Percentiles rank a stretch among this genome's conserved stretches.
Evolutionary conservation across 306 rosid genomes (phyloP).

Genomic region (Trifolium subterraneum): DNA sequence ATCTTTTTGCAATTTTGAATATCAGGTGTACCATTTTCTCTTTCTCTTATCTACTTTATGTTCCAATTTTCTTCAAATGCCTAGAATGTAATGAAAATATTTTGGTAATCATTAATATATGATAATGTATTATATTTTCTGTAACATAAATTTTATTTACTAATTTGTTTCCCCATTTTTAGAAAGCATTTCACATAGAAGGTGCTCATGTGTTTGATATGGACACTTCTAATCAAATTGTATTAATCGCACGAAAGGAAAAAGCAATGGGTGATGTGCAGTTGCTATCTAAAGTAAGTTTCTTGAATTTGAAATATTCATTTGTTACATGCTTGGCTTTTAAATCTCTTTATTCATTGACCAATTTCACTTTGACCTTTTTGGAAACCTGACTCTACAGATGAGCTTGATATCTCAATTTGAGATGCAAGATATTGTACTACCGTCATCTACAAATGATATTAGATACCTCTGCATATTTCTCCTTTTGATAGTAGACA

Average conservation of each 20-base stretch:
- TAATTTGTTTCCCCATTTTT: slow-evolving; percentile 38
- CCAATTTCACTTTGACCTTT: slow-evolving; percentile 32
- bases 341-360: slow-evolving; percentile 26
- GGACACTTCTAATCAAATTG: slow-evolving; percentile 64
- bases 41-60: slow-evolving; percentile 16
- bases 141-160: slow-evolving; percentile 43
- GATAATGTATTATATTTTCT: slow-evolving; percentile 1
- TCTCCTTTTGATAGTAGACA: slow-evolving; percentile 62
- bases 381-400: slow-evolving; percentile 53
- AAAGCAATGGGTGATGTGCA: slow-evolving; percentile 55
- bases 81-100: slow-evolving; percentile 6
- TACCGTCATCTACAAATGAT: slow-evolving; percentile 60
- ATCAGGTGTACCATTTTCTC: slow-evolving; percentile 58
- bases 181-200: slow-evolving; percentile 67
- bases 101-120: slow-evolving; percentile 1
- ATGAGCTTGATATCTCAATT: slow-evolving; percentile 79
- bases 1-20: slow-evolving; percentile 59
- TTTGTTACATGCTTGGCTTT: slow-evolving; percentile 31
- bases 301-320: slow-evolving; percentile 32
- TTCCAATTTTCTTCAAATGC: not conserved
- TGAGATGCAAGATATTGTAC: slow-evolving; percentile 76
- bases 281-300: slow-evolving; percentile 74
- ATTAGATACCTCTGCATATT: slow-evolving; percentile 74
- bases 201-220: slow-evolving; percentile 78
- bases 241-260: slow-evolving; percentile 75